These are phyloP conservation scores for Glycine latifolia DNA, from an alignment of 306 rosid species.

Conservation along the genomic window DNA sequence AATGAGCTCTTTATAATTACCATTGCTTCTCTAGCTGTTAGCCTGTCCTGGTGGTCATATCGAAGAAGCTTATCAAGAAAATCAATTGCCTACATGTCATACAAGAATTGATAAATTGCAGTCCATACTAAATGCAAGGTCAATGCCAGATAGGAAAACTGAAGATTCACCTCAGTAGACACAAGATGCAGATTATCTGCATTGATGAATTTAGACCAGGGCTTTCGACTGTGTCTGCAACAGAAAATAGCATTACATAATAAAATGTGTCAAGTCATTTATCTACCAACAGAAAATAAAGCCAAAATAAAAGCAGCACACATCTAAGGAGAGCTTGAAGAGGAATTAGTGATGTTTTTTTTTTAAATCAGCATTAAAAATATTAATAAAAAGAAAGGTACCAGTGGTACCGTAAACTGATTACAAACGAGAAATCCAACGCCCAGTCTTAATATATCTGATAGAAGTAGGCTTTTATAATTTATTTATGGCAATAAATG, in stretches of 20 bases:
- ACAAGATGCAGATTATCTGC: conserved; percentile 92
- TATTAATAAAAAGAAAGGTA: too few species aligned
- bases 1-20: conserved; percentile 51
- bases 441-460: too few species aligned
- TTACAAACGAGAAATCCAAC: too few species aligned
- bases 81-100: conserved; percentile 75
- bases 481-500: too few species aligned
- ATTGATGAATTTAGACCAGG: conserved; percentile 89
- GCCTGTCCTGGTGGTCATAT: conserved; percentile 93
- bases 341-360: too few species aligned
- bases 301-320: conserved; percentile 7
- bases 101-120: not conserved
- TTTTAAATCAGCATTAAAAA: too few species aligned
- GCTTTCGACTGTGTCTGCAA: conserved; percentile 91
- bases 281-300: conserved; percentile 32
- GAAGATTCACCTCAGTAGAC: conserved; percentile 70
- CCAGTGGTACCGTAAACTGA: too few species aligned
- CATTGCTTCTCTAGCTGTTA: conserved; percentile 97
- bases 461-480: too few species aligned
- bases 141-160: too few species aligned
- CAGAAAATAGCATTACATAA: conserved; percentile 38
- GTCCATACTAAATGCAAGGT: too few species aligned
- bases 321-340: conserved; percentile 10
- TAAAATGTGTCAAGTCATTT: conserved; percentile 4
- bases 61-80: conserved; percentile 93